Evolutionary conservation across 306 rosid genomes (phyloP), one percentile per base, ranked within the genome.

Genomic region (Trifolium fragiferum): DNA sequence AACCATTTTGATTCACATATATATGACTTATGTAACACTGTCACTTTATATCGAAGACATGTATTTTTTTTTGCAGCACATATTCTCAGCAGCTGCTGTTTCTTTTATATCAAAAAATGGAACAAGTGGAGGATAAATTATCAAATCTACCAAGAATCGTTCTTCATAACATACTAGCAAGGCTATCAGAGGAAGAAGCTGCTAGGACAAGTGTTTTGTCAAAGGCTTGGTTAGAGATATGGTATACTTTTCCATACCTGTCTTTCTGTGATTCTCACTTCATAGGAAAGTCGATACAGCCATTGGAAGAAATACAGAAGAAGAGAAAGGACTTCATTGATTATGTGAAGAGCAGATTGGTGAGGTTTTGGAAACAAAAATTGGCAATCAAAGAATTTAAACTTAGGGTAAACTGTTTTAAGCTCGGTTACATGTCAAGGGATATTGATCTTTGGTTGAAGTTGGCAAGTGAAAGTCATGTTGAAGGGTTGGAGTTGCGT

Each of bases 141-240:
- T 76, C 84, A 0, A 33, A n/a, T 33, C 19, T 84, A 13, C 87
- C 87, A 7, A 68, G 35, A 32, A 14, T 8, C 2, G 70, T 81
- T 50, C 84, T 81, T 55, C 76, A 81, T 66, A 72, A 77, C 50
- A 81, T 84, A 50, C n/a, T 81, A 6, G 69, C 83, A 4, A 77
- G 72, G 59, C 32, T 81, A 9, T 78, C 85, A 5, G 59, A 49
- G 27, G 67, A 69, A 49, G 74, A 77, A 38, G 81, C 78, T 14
- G 61, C 47, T 40, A 76, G 73, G 78, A 77, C 85, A 16, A 77
- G 75, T 74, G 49, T 81, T 70, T 77, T 84, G 58, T 74, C 87
- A 38, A 77, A 69, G 70, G 30, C 27, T 0, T 81, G 85, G 87
- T 60, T 30, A 8, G 75, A 80, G 11, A 58, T 8, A 37, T 37